Percentiles rank a stretch among this genome's conserved stretches.
Conservation (phyloP, 2,329 filamentous ascomycete species). For the Fonsecaea erecta region DNA sequence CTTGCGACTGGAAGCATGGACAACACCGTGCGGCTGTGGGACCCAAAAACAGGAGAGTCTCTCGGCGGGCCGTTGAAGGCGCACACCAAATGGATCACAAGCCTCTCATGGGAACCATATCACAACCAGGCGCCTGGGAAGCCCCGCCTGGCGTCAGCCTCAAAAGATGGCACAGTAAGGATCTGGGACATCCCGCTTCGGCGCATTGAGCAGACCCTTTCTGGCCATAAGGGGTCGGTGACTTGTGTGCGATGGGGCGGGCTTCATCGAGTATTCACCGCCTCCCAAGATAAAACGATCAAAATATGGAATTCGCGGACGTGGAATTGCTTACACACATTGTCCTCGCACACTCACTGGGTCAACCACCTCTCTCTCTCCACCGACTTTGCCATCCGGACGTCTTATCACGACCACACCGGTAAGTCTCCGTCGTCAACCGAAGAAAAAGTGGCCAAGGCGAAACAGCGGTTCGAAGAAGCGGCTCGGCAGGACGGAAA, state of each 20-base stretch:
- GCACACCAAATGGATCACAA: slow-evolving; percentile 87
- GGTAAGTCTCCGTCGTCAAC: slow-evolving; percentile 70
- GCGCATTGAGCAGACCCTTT: slow-evolving; percentile 78
- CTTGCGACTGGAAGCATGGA: slow-evolving; percentile 94
- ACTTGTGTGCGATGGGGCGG: slow-evolving; percentile 95
- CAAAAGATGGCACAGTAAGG: slow-evolving; percentile 85
- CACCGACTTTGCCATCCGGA: slow-evolving; percentile 86
- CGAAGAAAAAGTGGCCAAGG: slow-evolving; percentile 73
- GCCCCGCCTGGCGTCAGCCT: slow-evolving; percentile 80
- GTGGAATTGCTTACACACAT: slow-evolving; percentile 78
- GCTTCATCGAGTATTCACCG: slow-evolving; percentile 80
- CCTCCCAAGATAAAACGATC: slow-evolving; percentile 88
- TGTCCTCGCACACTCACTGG: slow-evolving; percentile 86
- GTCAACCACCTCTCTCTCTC: slow-evolving; percentile 94
- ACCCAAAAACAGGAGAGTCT: slow-evolving; percentile 77
- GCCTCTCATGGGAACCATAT: slow-evolving; percentile 89
- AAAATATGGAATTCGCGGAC: slow-evolving; percentile 84
- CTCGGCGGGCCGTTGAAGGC: slow-evolving; percentile 76
- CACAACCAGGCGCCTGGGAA: slow-evolving; percentile 76
- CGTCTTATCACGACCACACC: slow-evolving; percentile 83
- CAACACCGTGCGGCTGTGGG: slow-evolving; percentile 84
- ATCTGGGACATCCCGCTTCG: slow-evolving; percentile 84
- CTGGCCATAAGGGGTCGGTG: slow-evolving; percentile 85
- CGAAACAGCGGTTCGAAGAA: slow-evolving; percentile 81
- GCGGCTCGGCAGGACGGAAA: slow-evolving; percentile 77